Evolutionary conservation across 306 rosid species (phyloP), one percentile per base, ranked within the genome.

Genomic region (Cucumis sativus): DNA sequence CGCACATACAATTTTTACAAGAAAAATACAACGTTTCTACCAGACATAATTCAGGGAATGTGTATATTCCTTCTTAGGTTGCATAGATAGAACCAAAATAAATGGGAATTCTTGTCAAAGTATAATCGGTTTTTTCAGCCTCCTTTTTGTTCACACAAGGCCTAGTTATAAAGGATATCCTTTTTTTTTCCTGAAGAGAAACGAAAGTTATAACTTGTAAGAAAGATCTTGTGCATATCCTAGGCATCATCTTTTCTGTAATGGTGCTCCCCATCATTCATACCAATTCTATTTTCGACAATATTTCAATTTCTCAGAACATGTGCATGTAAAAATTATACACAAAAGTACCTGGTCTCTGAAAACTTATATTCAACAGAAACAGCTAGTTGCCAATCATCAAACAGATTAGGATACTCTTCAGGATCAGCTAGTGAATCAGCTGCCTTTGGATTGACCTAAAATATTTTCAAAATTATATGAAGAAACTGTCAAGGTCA

Each of bases 361-460:
- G 82, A 79, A 75, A 80, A 85, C 81, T 86, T 88, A 60, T 97
- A 92, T 82, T 95, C 99, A 75, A 92, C 93, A 77, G 87, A 86
- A 80, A 90, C 91, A 54, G 96, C 93, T 78, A 92, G 81, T 86
- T 92, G 97, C 99, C 99, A 95, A 86, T 95, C 97, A 51, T 90
- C 99, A 73, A 95, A 95, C 88, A 95, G 81, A 85, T 95, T 95
- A 73, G 97, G 91, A 87, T 95, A 95, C 86, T 95, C 97, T 84
- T 92, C 92, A 8, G 99, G 99, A 89, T 92, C 99, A 37, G 99
- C 99, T 86, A 95, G 88, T 70, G 97, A 89, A 72, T 95, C 99
- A 7, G 97, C 99, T 35, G 99, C 99, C 82, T 89, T 90, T 69
- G 93, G 86, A 84, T 86, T 95, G 74, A 92, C 92, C 99, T 95